phyloP scores from a whole-genome alignment of 2,329 filamentous ascomycete genomes.

The Hypoxylon sp. region DNA sequence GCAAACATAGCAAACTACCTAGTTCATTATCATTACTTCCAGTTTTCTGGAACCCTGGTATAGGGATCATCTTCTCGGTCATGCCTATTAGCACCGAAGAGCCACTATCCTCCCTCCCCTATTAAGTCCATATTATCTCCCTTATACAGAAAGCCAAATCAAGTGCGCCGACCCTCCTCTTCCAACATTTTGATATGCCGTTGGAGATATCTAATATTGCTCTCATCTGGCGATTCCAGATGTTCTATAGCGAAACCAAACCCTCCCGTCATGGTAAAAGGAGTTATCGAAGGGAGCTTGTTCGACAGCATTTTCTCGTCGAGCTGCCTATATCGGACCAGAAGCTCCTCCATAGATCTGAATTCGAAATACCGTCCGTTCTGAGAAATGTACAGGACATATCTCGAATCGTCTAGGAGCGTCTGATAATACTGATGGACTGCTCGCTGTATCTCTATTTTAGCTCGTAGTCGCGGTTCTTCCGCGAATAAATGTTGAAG shows the following conservation, averaged over 20 bases:
- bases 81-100: neutral
- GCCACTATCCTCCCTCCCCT: neutral
- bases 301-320: neutral
- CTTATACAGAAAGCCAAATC: neutral
- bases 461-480: neutral
- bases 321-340: constrained; percentile 18
- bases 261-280: neutral
- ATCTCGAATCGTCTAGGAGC: constrained; percentile 12
- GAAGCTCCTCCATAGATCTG: constrained; percentile 35
- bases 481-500: neutral
- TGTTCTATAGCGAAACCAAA: constrained; percentile 20
- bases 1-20: neutral
- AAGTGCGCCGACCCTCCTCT: neutral
- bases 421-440: constrained; percentile 6
- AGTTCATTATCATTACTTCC: neutral
- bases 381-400: constrained; percentile 22
- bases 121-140: neutral
- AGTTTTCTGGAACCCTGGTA: neutral
- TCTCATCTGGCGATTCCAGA: constrained; percentile 1
- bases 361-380: constrained; percentile 36
- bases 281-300: neutral
- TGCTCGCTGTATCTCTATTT: neutral
- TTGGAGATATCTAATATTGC: neutral
- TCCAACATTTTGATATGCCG: neutral
- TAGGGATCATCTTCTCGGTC: neutral